Percentiles rank a stretch among this genome's conserved stretches.
Evolutionary conservation across 495 filamentous ascomycete genomes (phyloP).

Genomic region (Neurospora discreta): DNA sequence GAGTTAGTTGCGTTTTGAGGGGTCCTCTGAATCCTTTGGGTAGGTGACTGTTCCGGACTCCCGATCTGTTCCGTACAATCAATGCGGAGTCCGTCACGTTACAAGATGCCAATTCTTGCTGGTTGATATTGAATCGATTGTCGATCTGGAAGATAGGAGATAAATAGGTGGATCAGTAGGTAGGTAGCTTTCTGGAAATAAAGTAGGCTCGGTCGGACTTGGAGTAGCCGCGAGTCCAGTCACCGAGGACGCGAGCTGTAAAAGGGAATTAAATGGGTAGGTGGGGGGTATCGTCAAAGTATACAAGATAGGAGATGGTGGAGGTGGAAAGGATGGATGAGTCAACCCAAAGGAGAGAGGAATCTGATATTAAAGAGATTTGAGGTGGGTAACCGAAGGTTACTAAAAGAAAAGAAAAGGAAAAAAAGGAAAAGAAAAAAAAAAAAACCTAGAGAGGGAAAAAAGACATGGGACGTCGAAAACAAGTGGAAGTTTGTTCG

Average conservation of each 20-base stretch:
- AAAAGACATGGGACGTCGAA: background rate
- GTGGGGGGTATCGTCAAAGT: background rate
- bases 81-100: background rate
- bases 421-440: no score
- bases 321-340: background rate
- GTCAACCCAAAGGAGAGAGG: background rate
- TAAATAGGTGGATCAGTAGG: background rate
- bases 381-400: background rate
- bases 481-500: background rate
- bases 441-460: background rate
- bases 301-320: background rate
- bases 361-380: background rate
- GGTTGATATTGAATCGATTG: background rate
- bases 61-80: background rate
- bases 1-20: background rate
- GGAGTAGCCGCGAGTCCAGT: background rate
- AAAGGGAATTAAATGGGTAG: background rate
- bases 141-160: background rate
- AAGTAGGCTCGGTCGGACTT: background rate
- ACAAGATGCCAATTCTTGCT: background rate
- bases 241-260: background rate
- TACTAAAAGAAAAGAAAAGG: no score
- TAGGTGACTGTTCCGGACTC: background rate
- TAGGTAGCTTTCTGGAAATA: background rate
- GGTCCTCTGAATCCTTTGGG: background rate